Base-by-base conservation (phyloP, 192 early-diverging fungal species). In the Diversispora eburnea region DNA sequence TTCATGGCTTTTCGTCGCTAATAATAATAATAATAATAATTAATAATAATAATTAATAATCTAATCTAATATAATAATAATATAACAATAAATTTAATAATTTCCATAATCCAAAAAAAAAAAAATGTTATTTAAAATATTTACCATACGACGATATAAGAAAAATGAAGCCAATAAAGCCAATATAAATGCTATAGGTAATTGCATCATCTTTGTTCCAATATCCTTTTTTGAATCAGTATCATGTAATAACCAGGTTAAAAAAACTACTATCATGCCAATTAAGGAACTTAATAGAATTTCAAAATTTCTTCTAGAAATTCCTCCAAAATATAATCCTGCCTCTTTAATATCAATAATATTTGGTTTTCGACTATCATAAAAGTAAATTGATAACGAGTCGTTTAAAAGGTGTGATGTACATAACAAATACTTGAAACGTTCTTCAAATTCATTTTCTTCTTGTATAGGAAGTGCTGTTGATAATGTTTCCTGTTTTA, bases 401-500 rank as follows among this genome's bases (percentile, higher is more conserved):
- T 83, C 81, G 61, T 81, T 88, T 3, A 88, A 70, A 22, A 88
- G 77, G 6, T 85, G 82, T 0, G 86, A 88, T 19, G 86, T 88
- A 49, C 82, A 84, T 59, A 88, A 82, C 17, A 86, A 70, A 52
- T 88, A 88, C 59, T 84, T 85, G 76, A 88, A 85, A 3, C 84
- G 81, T 64, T 88, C 86, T 61, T 86, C 83, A 67, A 86, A 88
- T 20, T 81, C 80, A 17, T 76, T 70, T 81, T 88, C 83, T 69
- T 86, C 86, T 22, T 67, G 47, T 45, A 78, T 71, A 7, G 84
- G 76, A 5, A 85, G 69, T 12, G 85, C 79, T 1, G 81, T 73
- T 33, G 83, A 81, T 52, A 85, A 82, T 3, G 79, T 78, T 61
- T 83, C 82, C 85, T 86, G 71, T n/a, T 70, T 61, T 64, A 33